Evolutionary conservation across 805 yeast species (phyloP).

Genomic region (Lachancea dasiensis): DNA sequence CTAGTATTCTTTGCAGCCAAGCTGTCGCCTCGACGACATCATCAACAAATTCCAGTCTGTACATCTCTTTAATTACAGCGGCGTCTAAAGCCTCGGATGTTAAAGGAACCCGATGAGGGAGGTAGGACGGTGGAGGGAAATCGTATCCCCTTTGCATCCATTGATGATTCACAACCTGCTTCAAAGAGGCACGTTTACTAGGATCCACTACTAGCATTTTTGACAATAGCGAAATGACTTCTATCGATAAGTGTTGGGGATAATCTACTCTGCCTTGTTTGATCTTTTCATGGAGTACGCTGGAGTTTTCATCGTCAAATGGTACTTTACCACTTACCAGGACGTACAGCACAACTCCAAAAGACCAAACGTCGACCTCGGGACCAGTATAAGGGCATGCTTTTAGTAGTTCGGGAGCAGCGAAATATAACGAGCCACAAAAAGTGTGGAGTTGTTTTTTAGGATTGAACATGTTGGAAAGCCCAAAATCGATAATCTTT

Average conservation of each 20-base stretch:
- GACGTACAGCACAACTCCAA: constrained; percentile 93
- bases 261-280: constrained; percentile 89
- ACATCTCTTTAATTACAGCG: constrained; percentile 70
- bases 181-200: constrained; percentile 64
- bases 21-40: constrained; percentile 47
- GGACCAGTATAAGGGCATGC: constrained; percentile 95
- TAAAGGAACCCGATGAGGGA: constrained; percentile 77
- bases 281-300: constrained; percentile 87
- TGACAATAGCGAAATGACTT: constrained; percentile 71
- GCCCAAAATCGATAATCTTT: constrained; percentile 93
- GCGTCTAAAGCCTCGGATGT: constrained; percentile 31
- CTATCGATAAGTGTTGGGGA: constrained; percentile 73
- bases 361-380: constrained; percentile 97
- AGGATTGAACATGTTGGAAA: constrained; percentile 77
- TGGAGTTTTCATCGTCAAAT: constrained; percentile 90
- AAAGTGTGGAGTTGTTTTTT: constrained; percentile 76
- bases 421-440: constrained; percentile 96
- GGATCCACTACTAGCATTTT: constrained; percentile 94
- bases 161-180: constrained; percentile 79
- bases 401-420: constrained; percentile 92
- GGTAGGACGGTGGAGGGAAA: constrained; percentile 56
- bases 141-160: constrained; percentile 94
- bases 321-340: constrained; percentile 97
- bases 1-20: constrained; percentile 51
- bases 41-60: constrained; percentile 72